Conservation (phyloP, 2,329 filamentous ascomycete species). For the Akanthomyces muscarius region DNA sequence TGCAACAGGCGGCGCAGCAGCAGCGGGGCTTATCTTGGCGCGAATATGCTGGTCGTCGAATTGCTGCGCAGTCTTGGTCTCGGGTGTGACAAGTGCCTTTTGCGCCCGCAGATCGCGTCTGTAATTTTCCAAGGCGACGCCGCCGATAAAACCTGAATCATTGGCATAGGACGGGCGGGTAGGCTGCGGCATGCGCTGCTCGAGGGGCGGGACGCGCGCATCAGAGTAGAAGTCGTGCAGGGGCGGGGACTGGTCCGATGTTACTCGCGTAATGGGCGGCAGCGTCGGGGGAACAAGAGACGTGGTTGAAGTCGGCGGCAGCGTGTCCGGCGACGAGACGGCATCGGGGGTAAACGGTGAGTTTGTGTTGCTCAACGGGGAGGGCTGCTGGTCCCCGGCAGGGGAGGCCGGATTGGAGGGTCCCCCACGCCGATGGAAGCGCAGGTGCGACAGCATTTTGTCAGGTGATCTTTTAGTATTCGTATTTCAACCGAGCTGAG, state of each 20-base stretch:
- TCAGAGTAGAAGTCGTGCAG: slow-evolving; percentile 20
- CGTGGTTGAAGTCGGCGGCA: slow-evolving; percentile 32
- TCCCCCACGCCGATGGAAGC: slow-evolving; percentile 53
- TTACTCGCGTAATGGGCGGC: slow-evolving; percentile 48
- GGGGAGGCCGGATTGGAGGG: slow-evolving; percentile 54
- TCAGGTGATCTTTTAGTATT: background rate
- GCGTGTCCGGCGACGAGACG: slow-evolving; percentile 32
- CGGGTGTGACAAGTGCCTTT: slow-evolving; percentile 19
- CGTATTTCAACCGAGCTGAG: background rate
- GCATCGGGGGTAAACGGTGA: slow-evolving; percentile 40
- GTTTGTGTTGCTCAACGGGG: slow-evolving; percentile 35
- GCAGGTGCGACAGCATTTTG: slow-evolving; percentile 50
- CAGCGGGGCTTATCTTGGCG: background rate
- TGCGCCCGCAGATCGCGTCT: slow-evolving; percentile 35
- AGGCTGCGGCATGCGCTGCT: slow-evolving; percentile 28
- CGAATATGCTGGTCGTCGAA: slow-evolving; percentile 16
- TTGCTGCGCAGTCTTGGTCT: slow-evolving; percentile 13
- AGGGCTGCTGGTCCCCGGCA: slow-evolving; percentile 43
- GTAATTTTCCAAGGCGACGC: slow-evolving; percentile 50
- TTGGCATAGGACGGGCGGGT: slow-evolving; percentile 33
- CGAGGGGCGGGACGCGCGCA: slow-evolving; percentile 15
- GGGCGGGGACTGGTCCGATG: slow-evolving; percentile 36
- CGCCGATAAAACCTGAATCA: slow-evolving; percentile 51
- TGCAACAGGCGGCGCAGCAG: slow-evolving; percentile 1
- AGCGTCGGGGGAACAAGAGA: slow-evolving; percentile 44